phyloP scores from a whole-genome alignment of 768 basidiomycete species.

The Tylopilus rubrobrunneus region DNA sequence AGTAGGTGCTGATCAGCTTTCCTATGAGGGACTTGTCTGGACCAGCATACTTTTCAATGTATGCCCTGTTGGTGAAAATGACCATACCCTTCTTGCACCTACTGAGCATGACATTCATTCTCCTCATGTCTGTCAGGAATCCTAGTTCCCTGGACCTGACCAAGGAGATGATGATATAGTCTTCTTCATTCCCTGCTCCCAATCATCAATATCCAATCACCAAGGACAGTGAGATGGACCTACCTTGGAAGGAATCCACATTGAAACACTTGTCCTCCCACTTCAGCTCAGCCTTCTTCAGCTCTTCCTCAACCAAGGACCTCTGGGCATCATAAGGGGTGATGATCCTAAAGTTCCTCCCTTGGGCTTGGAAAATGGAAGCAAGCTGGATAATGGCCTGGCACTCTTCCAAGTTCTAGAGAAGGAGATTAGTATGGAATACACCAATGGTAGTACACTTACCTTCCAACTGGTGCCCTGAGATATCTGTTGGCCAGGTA shows the following conservation, averaged over 20 bases:
- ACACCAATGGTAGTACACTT: constrained; percentile 4
- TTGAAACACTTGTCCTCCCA: constrained; percentile 75
- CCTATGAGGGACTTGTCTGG: constrained; percentile 47
- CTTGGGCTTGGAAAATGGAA: constrained; percentile 46
- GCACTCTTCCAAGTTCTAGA: constrained; percentile 60
- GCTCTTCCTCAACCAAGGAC: constrained; percentile 48
- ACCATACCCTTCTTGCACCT: constrained; percentile 78
- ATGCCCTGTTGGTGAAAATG: constrained; percentile 59
- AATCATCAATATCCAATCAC: background rate
- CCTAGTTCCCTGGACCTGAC: constrained; percentile 63
- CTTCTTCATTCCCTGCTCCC: constrained; percentile 73
- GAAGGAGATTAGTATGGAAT: background rate
- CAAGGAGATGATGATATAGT: constrained; percentile 69
- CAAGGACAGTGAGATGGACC: constrained; percentile 5
- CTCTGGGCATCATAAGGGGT: constrained; percentile 82
- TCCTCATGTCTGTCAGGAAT: constrained; percentile 59
- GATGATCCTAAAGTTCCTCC: constrained; percentile 58
- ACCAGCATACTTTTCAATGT: constrained; percentile 52
- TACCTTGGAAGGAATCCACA: constrained; percentile 80
- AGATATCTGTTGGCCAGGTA: constrained; percentile 34
- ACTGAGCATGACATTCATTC: constrained; percentile 87
- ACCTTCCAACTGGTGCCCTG: constrained; percentile 40
- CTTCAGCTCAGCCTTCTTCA: constrained; percentile 46
- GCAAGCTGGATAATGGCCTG: constrained; percentile 56
- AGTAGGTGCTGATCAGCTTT: constrained; percentile 28